Percentiles rank a stretch among this genome's conserved stretches.
These are phyloP conservation scores for Scheffersomyces amazonensis DNA, from an alignment of 805 yeast species.

Conservation along the genomic window DNA sequence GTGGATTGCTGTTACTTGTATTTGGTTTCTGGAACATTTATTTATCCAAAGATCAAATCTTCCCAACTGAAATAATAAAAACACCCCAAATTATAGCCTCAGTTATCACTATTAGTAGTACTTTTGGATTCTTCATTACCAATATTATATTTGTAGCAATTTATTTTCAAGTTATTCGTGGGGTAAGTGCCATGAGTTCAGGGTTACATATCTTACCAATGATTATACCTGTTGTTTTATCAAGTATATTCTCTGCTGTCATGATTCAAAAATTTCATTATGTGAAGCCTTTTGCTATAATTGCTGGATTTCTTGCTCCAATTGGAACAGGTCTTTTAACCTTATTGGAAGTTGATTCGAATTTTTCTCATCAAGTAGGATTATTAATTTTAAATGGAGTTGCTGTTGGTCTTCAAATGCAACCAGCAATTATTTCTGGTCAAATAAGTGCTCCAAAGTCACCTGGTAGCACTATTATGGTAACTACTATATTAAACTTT, in stretches of 20 bases:
- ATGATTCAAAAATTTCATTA: constrained; percentile 33
- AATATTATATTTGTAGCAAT: constrained; percentile 19
- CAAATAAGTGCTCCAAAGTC: constrained; percentile 51
- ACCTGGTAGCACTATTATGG: constrained; percentile 47
- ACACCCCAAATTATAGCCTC: constrained; percentile 36
- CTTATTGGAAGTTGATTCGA: constrained; percentile 38
- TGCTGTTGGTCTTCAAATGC: constrained; percentile 47
- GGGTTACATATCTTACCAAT: constrained; percentile 46
- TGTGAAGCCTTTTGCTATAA: constrained; percentile 40
- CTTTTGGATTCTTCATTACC: constrained; percentile 38
- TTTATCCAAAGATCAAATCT: constrained; percentile 42
- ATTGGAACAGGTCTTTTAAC: constrained; percentile 45
- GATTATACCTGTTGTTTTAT: constrained; percentile 35
- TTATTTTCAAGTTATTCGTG: constrained; percentile 50
- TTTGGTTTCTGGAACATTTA: constrained; percentile 44
- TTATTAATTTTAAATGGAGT: constrained; percentile 46
- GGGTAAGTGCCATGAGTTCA: constrained; percentile 38
- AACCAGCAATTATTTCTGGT: constrained; percentile 41
- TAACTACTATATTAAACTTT: constrained; percentile 45
- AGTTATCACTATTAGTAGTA: constrained; percentile 27
- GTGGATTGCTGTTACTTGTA: constrained; percentile 29
- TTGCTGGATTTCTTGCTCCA: constrained; percentile 26
- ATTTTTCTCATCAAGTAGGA: constrained; percentile 38
- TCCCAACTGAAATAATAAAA: constrained; percentile 42
- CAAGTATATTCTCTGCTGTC: constrained; percentile 37